Evolutionary conservation across 345 rosid genomes (phyloP), one percentile per base, ranked within the genome.

Genomic region (Xanthoceras sorbifolium): DNA sequence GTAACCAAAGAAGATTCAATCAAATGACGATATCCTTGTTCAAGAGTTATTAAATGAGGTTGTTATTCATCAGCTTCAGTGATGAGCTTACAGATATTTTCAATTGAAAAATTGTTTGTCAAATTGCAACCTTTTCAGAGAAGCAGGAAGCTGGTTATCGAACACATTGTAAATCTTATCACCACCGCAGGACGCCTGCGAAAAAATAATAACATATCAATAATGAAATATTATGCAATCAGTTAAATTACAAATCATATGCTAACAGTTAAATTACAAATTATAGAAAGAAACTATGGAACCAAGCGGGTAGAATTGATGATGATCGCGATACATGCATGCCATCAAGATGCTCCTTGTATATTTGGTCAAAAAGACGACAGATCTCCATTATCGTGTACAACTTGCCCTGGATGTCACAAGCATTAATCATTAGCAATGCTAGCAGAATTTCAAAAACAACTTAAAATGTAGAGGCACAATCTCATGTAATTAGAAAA

Each of bases 51-150:
- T 80, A 96, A 84, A 81, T 96, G 99, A 65, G 99, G 99, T 76
- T 96, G 99, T 82, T 96, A 96, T 65, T 98, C 99, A 85, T 96
- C 99, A 64, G 99, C 99, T 89, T 96, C 99, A 60, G 99, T 92
- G 69, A 96, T 94, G 78, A 96, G 89, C 88, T 93, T 96, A 50
- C 92, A 90, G 63, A 96, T 91, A 80, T 96, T 93, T 82, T 96
- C 98, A 98, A 96, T 96, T 3, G 99, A n/a, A 83, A 31, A 96
- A 92, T 82, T 96, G 99, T 85, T 87, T 96, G 87, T 96, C 99
- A 84, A 96, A 96, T 75, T 96, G 98, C 86, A 96, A 85, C 85
- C 99, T 91, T 84, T 93, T 93, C 69, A 96, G 87, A 83, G 99
- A 98, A 80, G 97, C 95, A 69, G 99, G 99, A 81, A 96, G 98